A percentile compares a stretch with the other conserved stretches of the same genome.
These are phyloP conservation scores for Globisporangium cystogenes DNA, from an alignment of 352 stramenopile species.

Conservation along the genomic window DNA sequence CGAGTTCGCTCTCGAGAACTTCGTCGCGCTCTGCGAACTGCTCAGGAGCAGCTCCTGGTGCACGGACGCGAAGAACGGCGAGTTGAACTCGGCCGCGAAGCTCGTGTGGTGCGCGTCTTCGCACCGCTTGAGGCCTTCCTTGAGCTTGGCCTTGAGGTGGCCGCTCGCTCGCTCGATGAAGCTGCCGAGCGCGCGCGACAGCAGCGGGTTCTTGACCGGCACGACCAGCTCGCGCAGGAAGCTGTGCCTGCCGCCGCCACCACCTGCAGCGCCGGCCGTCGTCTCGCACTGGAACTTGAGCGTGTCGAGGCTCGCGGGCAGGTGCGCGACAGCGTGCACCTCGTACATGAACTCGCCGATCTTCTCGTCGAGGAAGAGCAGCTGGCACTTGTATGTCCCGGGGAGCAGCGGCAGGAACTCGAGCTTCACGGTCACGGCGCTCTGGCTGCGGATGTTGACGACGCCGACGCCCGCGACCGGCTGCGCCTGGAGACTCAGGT, in stretches of 20 bases:
- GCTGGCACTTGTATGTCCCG: slow-evolving; percentile 85
- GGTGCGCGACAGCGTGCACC: slow-evolving; percentile 70
- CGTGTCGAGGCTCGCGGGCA: slow-evolving; percentile 71
- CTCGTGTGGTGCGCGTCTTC: slow-evolving; percentile 59
- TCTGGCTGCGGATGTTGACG: slow-evolving; percentile 44
- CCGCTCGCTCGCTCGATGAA: slow-evolving; percentile 69
- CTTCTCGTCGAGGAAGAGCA: slow-evolving; percentile 90
- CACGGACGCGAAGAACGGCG: slow-evolving; percentile 75
- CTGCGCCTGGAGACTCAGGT: slow-evolving; percentile 8
- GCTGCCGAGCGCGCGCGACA: slow-evolving; percentile 63
- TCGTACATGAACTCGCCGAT: slow-evolving; percentile 94
- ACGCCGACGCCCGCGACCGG: slow-evolving; percentile 14
- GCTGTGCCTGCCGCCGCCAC: slow-evolving; percentile 17
- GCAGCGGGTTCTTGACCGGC: slow-evolving; percentile 67
- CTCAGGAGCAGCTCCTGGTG: slow-evolving; percentile 49
- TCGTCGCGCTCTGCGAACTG: slow-evolving; percentile 6
- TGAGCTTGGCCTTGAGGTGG: slow-evolving; percentile 64
- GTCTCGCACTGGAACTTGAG: slow-evolving; percentile 80
- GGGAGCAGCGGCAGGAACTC: slow-evolving; percentile 87
- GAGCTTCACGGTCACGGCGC: slow-evolving; percentile 65
- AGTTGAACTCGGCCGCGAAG: slow-evolving; percentile 84
- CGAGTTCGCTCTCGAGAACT: slow-evolving; percentile 1
- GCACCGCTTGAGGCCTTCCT: slow-evolving; percentile 72
- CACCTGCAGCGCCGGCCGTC: slow-evolving; percentile 4
- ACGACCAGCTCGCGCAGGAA: slow-evolving; percentile 79